These are phyloP conservation scores for Fusarium sp. DNA, from an alignment of 2,329 filamentous ascomycete genomes.

Conservation along the genomic window DNA sequence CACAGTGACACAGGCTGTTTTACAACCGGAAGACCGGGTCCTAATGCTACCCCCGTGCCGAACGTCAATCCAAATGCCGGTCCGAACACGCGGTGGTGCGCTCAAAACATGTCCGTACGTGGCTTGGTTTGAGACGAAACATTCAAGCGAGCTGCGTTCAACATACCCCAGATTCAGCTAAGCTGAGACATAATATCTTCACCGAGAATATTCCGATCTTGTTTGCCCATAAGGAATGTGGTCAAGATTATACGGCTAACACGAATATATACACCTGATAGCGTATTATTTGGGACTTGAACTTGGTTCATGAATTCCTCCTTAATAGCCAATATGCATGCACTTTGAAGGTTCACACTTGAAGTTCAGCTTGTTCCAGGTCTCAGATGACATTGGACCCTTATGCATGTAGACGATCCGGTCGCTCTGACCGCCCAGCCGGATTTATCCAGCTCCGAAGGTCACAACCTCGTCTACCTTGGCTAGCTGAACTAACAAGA, in stretches of 20 bases:
- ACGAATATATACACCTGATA: no score
- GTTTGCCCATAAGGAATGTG: no score
- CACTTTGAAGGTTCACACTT: no score
- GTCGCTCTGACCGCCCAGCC: conserved; percentile 42
- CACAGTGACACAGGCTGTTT: background rate
- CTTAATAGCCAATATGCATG: no score
- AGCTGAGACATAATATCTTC: background rate
- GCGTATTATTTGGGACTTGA: no score
- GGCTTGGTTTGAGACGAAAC: no score
- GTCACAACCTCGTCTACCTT: background rate
- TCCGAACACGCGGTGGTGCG: conserved; percentile 7
- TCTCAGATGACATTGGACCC: background rate
- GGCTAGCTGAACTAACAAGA: background rate
- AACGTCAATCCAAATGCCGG: conserved; percentile 3
- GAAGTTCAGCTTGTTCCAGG: background rate
- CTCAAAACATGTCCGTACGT: background rate
- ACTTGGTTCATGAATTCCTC: no score
- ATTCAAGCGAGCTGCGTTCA: background rate
- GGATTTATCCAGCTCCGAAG: conserved; percentile 33
- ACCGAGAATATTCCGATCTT: background rate
- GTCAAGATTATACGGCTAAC: no score
- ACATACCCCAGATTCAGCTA: conserved; percentile 1
- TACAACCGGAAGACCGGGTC: conserved; percentile 5
- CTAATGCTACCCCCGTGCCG: background rate
- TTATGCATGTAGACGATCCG: conserved; percentile 39